Percentiles rank a stretch among this genome's conserved stretches.
Conservation (phyloP, 2,329 filamentous ascomycete species). For the Venturia effusa region DNA sequence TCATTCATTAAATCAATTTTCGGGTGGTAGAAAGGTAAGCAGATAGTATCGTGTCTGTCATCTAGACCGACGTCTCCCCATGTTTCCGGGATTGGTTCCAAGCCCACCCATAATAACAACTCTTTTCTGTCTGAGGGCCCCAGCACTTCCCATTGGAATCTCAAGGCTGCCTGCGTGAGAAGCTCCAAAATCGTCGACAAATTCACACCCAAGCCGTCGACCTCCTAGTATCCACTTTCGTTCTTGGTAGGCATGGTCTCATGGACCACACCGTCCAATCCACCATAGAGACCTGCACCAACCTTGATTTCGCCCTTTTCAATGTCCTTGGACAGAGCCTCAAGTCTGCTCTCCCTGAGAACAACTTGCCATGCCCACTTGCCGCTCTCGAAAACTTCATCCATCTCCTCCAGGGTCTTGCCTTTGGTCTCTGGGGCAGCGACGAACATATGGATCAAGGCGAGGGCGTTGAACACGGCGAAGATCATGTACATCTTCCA, state of each 20-base stretch:
- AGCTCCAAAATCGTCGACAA: background rate
- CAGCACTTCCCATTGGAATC: background rate
- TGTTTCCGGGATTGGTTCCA: background rate
- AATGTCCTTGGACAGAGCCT: slow-evolving; percentile 25
- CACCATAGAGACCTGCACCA: background rate
- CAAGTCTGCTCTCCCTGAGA: slow-evolving; percentile 21
- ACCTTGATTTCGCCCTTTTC: slow-evolving; percentile 21
- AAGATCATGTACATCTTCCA: slow-evolving; percentile 34
- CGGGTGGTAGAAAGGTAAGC: background rate
- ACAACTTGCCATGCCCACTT: slow-evolving; percentile 25
- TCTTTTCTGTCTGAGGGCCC: background rate
- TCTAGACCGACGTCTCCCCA: background rate
- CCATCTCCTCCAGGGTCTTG: slow-evolving; percentile 31
- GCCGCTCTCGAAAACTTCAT: slow-evolving; percentile 27
- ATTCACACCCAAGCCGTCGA: background rate
- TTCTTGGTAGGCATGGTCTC: background rate
- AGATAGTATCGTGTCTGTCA: background rate
- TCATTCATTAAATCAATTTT: background rate
- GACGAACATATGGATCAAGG: slow-evolving; percentile 30
- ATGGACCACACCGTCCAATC: background rate
- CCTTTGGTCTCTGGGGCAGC: slow-evolving; percentile 30
- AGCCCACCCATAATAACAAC: background rate
- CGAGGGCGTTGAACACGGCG: slow-evolving; percentile 26
- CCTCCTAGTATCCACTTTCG: background rate
- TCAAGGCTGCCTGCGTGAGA: background rate